Conservation (phyloP, 345 rosid species). For the Dipteronia dyeriana region DNA sequence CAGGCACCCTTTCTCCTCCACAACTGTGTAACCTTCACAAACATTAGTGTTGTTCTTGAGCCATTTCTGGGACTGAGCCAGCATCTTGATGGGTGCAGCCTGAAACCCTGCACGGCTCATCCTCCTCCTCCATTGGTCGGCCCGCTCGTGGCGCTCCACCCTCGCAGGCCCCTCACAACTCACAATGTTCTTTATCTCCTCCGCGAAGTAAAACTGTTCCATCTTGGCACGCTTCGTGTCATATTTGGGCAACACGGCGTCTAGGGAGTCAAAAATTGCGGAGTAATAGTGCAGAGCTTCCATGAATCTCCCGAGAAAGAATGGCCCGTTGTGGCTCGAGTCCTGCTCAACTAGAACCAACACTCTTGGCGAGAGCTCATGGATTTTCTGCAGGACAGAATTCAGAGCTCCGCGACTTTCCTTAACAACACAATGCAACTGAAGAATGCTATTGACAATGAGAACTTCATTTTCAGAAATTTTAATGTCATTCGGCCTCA, state of each 20-base stretch:
- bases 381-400: constrained; percentile 51
- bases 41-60: constrained; percentile 35
- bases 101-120: constrained; percentile 77
- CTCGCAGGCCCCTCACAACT: constrained; percentile 59
- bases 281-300: constrained; percentile 69
- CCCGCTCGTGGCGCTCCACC: constrained; percentile 63
- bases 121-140: constrained; percentile 67
- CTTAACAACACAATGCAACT: constrained; percentile 65
- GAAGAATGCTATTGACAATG: constrained; percentile 60
- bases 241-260: constrained; percentile 53
- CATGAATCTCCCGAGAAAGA: constrained; percentile 68
- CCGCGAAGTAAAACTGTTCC: constrained; percentile 65
- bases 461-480: constrained; percentile 44
- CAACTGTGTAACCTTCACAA: constrained; percentile 51
- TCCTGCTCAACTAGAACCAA: constrained; percentile 64
- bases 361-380: constrained; percentile 49
- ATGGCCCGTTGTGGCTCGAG: constrained; percentile 66
- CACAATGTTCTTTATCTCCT: constrained; percentile 68
- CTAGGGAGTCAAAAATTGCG: constrained; percentile 58
- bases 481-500: constrained; percentile 41
- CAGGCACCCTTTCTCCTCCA: constrained; percentile 68
- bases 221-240: constrained; percentile 67
- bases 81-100: constrained; percentile 51
- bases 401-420: constrained; percentile 66
- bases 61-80: constrained; percentile 59